Evolutionary conservation across 352 stramenopile genomes (phyloP).

Genomic region (Pythium vanterpoolii): DNA sequence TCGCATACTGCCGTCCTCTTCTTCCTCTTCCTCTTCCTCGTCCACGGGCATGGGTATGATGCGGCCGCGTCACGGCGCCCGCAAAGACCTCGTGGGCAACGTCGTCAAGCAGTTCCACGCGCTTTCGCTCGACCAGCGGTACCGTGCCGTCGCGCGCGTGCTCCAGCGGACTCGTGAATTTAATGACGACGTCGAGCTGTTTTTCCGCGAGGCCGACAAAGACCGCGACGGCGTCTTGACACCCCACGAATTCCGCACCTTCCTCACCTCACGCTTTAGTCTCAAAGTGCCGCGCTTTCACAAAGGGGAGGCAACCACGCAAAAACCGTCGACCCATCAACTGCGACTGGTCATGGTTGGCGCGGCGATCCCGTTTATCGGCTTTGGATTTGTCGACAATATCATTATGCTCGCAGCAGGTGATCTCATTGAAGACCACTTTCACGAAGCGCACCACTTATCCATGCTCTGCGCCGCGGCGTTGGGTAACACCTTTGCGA

Average conservation of each 20-base stretch:
- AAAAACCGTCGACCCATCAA: slow-evolving; percentile 42
- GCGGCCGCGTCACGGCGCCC: background rate
- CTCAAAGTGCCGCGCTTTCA: slow-evolving; percentile 43
- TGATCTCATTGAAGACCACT: slow-evolving; percentile 93
- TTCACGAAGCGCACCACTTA: slow-evolving; percentile 93
- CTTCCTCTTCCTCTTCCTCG: background rate
- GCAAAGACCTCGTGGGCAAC: slow-evolving; percentile 29
- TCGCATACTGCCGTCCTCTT: background rate
- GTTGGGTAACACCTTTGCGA: slow-evolving; percentile 93
- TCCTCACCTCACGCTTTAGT: slow-evolving; percentile 65
- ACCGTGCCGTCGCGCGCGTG: slow-evolving; percentile 47
- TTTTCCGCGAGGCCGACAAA: slow-evolving; percentile 68
- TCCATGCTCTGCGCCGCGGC: slow-evolving; percentile 94
- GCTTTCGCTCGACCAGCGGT: slow-evolving; percentile 53
- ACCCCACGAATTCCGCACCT: slow-evolving; percentile 60
- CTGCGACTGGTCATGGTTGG: slow-evolving; percentile 76
- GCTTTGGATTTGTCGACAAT: slow-evolving; percentile 86
- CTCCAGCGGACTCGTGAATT: slow-evolving; percentile 34
- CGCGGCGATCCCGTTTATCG: slow-evolving; percentile 78
- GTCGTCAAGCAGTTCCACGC: slow-evolving; percentile 62
- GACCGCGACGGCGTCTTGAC: slow-evolving; percentile 64
- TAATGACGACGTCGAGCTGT: slow-evolving; percentile 61
- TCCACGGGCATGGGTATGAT: slow-evolving; percentile 16
- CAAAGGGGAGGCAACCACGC: slow-evolving; percentile 23
- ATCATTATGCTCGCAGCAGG: slow-evolving; percentile 87